Percentiles rank a stretch among this genome's conserved stretches.
Conservation (phyloP, 2,329 filamentous ascomycete genomes). For the Lasiodiplodia hormozganensis region DNA sequence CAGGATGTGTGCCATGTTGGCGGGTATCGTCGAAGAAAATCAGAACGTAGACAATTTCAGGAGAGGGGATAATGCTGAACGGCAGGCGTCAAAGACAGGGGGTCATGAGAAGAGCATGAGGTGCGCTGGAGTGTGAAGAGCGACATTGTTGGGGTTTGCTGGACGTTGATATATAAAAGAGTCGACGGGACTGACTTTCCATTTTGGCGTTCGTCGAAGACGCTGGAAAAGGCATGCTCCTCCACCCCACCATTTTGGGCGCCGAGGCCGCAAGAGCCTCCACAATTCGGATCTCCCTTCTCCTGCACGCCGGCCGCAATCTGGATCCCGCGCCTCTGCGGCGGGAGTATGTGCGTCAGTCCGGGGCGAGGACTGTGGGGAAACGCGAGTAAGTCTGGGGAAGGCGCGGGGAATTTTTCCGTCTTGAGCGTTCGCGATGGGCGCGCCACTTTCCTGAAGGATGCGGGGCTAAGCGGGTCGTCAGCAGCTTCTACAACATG, state of each 20-base stretch:
- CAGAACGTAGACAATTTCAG: background rate
- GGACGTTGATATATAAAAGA: conserved; percentile 17
- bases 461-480: background rate
- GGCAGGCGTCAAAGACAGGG: background rate
- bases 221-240: conserved; percentile 2
- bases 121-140: background rate
- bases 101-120: background rate
- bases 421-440: background rate
- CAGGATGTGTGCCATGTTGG: conserved; percentile 31
- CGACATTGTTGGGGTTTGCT: background rate
- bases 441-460: conserved; percentile 6
- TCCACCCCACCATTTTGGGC: conserved; percentile 1
- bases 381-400: conserved; percentile 10
- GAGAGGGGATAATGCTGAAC: background rate
- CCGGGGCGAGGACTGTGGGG: conserved; percentile 20
- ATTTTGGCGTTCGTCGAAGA: background rate
- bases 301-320: background rate
- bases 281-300: background rate
- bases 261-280: conserved; percentile 15
- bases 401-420: conserved; percentile 4
- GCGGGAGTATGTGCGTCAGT: conserved; percentile 15
- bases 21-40: conserved; percentile 8
- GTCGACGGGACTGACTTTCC: conserved; percentile 10
- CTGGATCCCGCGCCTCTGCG: conserved; percentile 8
- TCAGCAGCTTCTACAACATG: background rate